A percentile compares a stretch with the other conserved stretches of the same genome.
phyloP scores from a whole-genome alignment of 108 stramenopile species.

The Fistulifera solaris region DNA sequence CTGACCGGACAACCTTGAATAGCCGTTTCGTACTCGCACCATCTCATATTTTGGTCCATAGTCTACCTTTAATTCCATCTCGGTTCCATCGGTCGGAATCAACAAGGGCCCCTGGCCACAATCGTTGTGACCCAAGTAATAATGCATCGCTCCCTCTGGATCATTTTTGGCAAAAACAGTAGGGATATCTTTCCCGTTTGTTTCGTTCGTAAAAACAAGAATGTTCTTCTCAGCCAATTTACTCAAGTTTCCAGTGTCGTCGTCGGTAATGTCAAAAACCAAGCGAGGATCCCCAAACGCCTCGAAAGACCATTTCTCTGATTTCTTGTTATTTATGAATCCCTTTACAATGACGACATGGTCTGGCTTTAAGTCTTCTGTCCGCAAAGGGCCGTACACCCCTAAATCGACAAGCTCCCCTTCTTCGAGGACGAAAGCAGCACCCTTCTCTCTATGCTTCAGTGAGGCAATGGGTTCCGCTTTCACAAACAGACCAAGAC shows the following conservation, averaged over 20 bases:
- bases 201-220: conserved; percentile 53
- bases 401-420: conserved; percentile 60
- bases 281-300: not conserved
- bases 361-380: conserved; percentile 25
- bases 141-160: conserved; percentile 15
- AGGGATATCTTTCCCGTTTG: conserved; percentile 18
- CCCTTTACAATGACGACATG: conserved; percentile 43
- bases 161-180: conserved; percentile 13
- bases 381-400: conserved; percentile 40
- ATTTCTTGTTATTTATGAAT: conserved; percentile 19
- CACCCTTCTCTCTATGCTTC: too few relatives aligned
- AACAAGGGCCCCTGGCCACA: not conserved
- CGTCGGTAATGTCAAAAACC: conserved; percentile 47
- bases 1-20: not conserved
- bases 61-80: not conserved
- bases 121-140: conserved; percentile 10
- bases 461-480: not conserved
- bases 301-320: conserved; percentile 15
- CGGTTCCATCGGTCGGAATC: not conserved
- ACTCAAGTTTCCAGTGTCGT: conserved; percentile 46
- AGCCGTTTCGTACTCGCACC: not conserved
- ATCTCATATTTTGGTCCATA: not conserved
- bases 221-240: conserved; percentile 26
- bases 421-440: conserved; percentile 21
- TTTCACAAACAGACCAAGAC: conserved; percentile 27